phyloP scores from a whole-genome alignment of 164 flowering plant species.

The Vitis labrusca region DNA sequence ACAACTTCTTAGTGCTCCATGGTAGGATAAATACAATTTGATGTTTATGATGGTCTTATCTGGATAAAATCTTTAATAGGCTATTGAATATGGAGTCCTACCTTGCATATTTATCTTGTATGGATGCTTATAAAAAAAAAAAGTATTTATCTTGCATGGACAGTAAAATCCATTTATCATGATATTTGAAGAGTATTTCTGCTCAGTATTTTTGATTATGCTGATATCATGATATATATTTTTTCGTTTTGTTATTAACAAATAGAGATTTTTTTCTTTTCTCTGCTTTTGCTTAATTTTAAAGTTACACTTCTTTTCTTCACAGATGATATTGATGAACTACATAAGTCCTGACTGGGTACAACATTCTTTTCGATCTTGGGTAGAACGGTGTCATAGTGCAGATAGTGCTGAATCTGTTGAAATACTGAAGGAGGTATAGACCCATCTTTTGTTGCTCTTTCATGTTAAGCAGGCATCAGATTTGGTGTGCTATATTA shows the following conservation, averaged over 20 bases:
- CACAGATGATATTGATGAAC: conserved; percentile 70
- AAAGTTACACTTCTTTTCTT: conserved; percentile 17
- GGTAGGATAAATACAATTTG: no score
- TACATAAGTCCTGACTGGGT: conserved; percentile 70
- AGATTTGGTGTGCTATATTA: not conserved
- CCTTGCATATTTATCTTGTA: not conserved
- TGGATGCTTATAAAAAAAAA: not conserved
- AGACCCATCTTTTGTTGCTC: not conserved
- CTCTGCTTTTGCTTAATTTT: not conserved
- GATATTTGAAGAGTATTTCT: not conserved
- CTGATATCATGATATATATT: not conserved
- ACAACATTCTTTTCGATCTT: conserved; percentile 47
- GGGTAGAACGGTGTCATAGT: conserved; percentile 63
- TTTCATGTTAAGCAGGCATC: not conserved
- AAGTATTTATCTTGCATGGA: not conserved
- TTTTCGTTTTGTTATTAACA: not conserved
- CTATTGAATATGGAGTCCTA: not conserved
- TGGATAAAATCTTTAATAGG: no score
- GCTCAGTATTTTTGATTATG: not conserved
- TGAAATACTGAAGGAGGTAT: conserved; percentile 83
- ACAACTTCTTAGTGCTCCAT: no score
- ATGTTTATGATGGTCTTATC: no score
- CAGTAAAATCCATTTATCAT: not conserved
- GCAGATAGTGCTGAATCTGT: conserved; percentile 76
- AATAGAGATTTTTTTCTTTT: not conserved